These are phyloP conservation scores for Mesotaenium endlicherianum DNA, from an alignment of 139 green algal species.

Conservation along the genomic window DNA sequence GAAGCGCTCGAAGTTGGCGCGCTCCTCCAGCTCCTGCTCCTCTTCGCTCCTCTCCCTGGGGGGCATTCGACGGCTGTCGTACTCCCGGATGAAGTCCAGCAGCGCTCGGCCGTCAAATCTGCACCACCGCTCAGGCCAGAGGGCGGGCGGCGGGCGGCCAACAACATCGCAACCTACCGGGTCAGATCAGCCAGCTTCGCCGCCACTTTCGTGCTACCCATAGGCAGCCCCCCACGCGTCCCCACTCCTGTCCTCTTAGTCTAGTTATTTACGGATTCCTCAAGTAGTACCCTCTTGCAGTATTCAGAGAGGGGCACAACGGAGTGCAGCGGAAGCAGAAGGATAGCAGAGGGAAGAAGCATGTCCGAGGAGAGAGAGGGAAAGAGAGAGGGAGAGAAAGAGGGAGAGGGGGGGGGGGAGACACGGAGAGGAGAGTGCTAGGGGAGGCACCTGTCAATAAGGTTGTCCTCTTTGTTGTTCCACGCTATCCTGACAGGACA, in stretches of 20 bases:
- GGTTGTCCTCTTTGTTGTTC: slow-evolving; percentile 43
- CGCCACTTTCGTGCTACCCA: too few species aligned
- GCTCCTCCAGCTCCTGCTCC: slow-evolving; percentile 48
- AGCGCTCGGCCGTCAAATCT: slow-evolving; percentile 51
- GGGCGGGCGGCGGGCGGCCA: too few species aligned
- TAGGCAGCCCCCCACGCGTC: too few species aligned
- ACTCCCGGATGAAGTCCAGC: slow-evolving; percentile 52
- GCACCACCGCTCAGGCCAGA: slow-evolving; percentile 1
- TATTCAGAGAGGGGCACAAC: slow-evolving; percentile 1
- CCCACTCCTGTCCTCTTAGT: too few species aligned
- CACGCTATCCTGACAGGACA: slow-evolving; percentile 29
- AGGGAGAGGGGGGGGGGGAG: neutral
- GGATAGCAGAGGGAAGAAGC: neutral
- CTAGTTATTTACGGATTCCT: too few species aligned
- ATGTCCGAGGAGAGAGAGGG: neutral
- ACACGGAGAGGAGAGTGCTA: neutral
- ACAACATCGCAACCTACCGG: too few species aligned
- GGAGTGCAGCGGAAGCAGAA: neutral
- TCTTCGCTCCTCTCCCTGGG: slow-evolving; percentile 33
- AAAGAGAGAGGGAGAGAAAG: slow-evolving; percentile 9
- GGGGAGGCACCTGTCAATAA: slow-evolving; percentile 45
- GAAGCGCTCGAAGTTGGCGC: slow-evolving; percentile 48
- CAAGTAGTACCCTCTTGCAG: too few species aligned
- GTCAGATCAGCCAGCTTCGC: too few species aligned
- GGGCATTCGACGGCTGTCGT: slow-evolving; percentile 17